phyloP scores from a whole-genome alignment of 495 filamentous ascomycete genomes.

The Talaromyces thailandensis region DNA sequence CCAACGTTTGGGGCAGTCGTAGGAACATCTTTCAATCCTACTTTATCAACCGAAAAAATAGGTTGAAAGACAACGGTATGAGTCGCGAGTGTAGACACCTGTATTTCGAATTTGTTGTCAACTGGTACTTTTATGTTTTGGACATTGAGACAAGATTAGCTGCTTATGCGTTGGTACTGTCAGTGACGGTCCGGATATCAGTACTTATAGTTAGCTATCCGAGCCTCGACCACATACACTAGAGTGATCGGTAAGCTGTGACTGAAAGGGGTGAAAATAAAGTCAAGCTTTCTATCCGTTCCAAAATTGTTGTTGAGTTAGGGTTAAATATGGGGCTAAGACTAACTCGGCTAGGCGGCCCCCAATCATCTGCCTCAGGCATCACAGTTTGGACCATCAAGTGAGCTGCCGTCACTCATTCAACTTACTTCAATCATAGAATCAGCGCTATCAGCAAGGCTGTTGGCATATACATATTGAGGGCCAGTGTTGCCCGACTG shows the following conservation, averaged over 20 bases:
- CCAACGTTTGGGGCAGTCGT: too few relatives aligned
- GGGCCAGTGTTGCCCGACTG: not conserved
- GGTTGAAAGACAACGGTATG: too few relatives aligned
- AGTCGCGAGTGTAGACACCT: too few relatives aligned
- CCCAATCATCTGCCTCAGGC: not conserved
- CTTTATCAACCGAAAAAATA: too few relatives aligned
- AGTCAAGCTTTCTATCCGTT: not conserved
- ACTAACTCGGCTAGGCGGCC: not conserved
- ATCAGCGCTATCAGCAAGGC: not conserved
- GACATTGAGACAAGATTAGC: too few relatives aligned
- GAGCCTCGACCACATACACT: too few relatives aligned
- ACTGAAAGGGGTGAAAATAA: not conserved
- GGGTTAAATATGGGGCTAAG: not conserved
- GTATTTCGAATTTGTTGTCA: too few relatives aligned
- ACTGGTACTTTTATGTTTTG: too few relatives aligned
- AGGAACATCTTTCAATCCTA: too few relatives aligned
- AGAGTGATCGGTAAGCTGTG: not conserved
- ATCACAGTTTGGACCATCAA: not conserved
- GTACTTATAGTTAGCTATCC: too few relatives aligned
- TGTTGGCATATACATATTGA: not conserved
- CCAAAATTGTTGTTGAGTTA: not conserved
- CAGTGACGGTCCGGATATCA: too few relatives aligned
- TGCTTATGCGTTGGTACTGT: too few relatives aligned
- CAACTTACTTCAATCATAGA: not conserved
- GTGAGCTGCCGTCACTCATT: not conserved